Base-by-base conservation (phyloP, 2,329 filamentous ascomycete genomes). In the Daldinia eschscholtzii region DNA sequence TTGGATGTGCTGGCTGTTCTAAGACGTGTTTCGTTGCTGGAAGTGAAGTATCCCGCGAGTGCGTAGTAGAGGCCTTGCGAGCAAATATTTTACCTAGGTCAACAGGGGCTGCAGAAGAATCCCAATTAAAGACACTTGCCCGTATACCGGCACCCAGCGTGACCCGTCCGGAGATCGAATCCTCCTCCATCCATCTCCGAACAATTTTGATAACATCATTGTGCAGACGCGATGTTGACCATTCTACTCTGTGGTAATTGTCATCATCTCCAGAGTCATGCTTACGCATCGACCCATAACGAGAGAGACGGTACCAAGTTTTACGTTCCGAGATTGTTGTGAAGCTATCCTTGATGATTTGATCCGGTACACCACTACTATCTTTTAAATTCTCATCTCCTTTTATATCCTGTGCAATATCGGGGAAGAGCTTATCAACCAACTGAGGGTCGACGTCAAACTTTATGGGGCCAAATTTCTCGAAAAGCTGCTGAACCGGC, bases 171-270 rank as follows among this genome's bases (percentile, higher is more conserved):
- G 85, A 81, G 30, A 88, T 86, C 0, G 87, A 86, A 71, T 89
- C 88, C 72, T 91, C 86, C 72, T 90, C 87, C 83, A 91, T 89
- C 89, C 89, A 92, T 28, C 87, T 83, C 28, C 86, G 83, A 18
- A 91, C 88, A 44, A 88, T 87, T 64, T 85, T 83, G 65, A 89
- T 82, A 0, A 85, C 87, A 7, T 88, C 84, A 12, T 79, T 77
- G 26, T 87, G 87, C 1, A 88, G 79, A 6, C 82, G 78, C 0
- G 88, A 90, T n/a, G 81, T 79, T 3, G 75, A 70, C 89, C 89
- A 92, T 2, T 81, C 80, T n/a, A 89, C 82, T 7, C 86, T 83
- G 18, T 85, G 81, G 75, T 91, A 91, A 70, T 84, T 86, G 7
- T 89, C 87, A 57, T 88, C 86, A 52, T 89, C 84, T 46, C 86